Evolutionary conservation across 148 eudicot species (phyloP), one percentile per base, ranked within the genome.

Genomic region (Rhododendron vialii): DNA sequence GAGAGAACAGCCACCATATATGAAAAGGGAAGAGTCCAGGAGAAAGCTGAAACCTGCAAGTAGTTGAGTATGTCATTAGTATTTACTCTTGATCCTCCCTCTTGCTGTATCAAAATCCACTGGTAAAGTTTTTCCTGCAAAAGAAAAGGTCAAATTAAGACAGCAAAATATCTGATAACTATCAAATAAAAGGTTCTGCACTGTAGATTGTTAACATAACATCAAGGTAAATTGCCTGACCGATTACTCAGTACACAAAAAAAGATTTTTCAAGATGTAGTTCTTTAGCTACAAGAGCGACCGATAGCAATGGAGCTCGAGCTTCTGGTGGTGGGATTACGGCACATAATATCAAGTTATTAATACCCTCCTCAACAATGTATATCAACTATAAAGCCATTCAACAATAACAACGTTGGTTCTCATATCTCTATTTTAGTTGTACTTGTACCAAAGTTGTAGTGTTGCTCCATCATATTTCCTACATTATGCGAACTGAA

Each of bases 61-160:
- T 93, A 92, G 50, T 89, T 88, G 75, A 93, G 78, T 89, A 96
- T 91, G 89, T 95, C 98, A 36, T 78, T 85, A 22, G 94, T 88
- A 33, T 93, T 87, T 84, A 96, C 94, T 91, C 95, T 91, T 17
- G 90, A 87, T 85, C 98, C 98, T 77, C 88, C 94, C 88, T 95
- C 96, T 88, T 95, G 93, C 80, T 96, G 98, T 86, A 95, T 93
- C 88, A 92, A 89, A 86, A 94, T 93, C 96, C 96, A 96, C 15
- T 93, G 96, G 88, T 93, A 93, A 57, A 96, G 94, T 87, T 96
- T 94, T 90, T 95, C 98, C 98, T 96, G 91, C 87, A 86, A 84
- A 36, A 82, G 48, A 77, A 17, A 7, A 38, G 30, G 85, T 73
- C 59, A 77, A 81, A 18, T 36, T n/a, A 47, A 7, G 59, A 38